Base-by-base conservation (phyloP, 306 rosid genomes). In the Acacia confusa region DNA sequence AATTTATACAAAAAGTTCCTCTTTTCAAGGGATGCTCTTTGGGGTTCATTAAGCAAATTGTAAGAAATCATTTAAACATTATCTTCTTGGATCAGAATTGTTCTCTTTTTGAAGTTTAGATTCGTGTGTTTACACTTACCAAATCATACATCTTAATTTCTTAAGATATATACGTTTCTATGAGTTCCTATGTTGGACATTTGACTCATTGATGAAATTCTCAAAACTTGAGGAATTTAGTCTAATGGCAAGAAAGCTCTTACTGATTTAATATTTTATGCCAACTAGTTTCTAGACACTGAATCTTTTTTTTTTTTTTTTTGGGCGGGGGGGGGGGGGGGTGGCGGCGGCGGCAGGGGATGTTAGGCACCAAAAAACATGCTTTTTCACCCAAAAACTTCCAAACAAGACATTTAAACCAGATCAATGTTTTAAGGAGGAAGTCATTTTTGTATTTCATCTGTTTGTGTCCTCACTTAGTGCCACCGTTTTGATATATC, bases 11-110 rank as follows among this genome's bases (percentile, higher is more conserved):
- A 72, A 58, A 85, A 70, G 92, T 87, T 76, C 34, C 81, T 60
- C 82, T 91, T 70, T 89, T 89, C 86, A 89, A 79, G 76, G 91
- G 90, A 9, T 91, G 93, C 85, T 89, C 96, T 32, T 7, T 17
- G 10, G 90, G 84, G 77, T 89, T 89, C 90, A 84, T 92, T n/a
- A 92, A 85, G 86, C 90, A 85, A 74, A 87, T 88, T 77, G 92
- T 92, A 85, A 82, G 94, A 48, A 78, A 68, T 20, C 67, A 34
- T 63, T 47, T 60, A 44, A 25, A n/a, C 53, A 22, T 69, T 43
- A 17, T 48, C 40, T 55, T 68, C 84, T 75, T 68, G 17, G 32
- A 82, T 55, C 55, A 43, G 36, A 70, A 68, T 17, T 30, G 34
- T 53, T 53, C 30, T 52, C 22, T 25, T 70, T 70, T 28, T 13